Conservation (phyloP, 1,284 basidiomycete genomes). For the Papiliotrema flavescens region DNA sequence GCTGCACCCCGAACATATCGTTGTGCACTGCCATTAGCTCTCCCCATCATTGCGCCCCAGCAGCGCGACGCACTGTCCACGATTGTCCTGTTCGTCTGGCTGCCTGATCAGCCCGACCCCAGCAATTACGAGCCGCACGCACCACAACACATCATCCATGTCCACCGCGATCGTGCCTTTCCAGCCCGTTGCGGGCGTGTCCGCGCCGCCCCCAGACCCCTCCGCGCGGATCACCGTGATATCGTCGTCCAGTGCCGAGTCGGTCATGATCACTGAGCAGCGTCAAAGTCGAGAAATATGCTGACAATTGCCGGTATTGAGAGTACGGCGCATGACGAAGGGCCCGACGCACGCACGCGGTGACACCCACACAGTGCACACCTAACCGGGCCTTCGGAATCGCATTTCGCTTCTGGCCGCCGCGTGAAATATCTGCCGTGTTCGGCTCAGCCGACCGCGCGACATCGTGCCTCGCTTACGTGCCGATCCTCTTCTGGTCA, state of each 20-base stretch:
- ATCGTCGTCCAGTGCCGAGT: not conserved
- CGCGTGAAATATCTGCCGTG: too few relatives aligned
- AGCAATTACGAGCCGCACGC: constrained; percentile 5
- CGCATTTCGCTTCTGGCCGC: too few relatives aligned
- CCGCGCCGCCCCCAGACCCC: not conserved
- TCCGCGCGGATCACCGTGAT: not conserved
- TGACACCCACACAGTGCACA: too few relatives aligned
- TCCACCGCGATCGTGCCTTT: constrained; percentile 61
- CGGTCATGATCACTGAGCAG: too few relatives aligned
- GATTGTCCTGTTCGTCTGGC: constrained; percentile 62
- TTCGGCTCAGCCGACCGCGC: too few relatives aligned
- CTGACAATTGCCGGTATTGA: too few relatives aligned
- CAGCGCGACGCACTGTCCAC: constrained; percentile 58
- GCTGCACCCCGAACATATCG: constrained; percentile 57
- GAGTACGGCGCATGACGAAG: too few relatives aligned
- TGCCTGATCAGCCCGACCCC: constrained; percentile 6
- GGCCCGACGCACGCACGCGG: too few relatives aligned
- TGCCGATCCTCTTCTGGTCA: too few relatives aligned
- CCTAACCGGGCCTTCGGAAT: too few relatives aligned
- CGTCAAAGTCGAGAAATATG: too few relatives aligned
- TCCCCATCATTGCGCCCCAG: not conserved
- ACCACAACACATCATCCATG: constrained; percentile 69
- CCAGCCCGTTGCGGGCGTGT: not conserved
- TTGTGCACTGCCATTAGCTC: constrained; percentile 60
- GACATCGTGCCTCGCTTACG: too few relatives aligned